Evolutionary conservation across 2,329 filamentous ascomycete species (phyloP), one percentile per base, ranked within the genome.

Genomic region (Leptosphaerulina australis): DNA sequence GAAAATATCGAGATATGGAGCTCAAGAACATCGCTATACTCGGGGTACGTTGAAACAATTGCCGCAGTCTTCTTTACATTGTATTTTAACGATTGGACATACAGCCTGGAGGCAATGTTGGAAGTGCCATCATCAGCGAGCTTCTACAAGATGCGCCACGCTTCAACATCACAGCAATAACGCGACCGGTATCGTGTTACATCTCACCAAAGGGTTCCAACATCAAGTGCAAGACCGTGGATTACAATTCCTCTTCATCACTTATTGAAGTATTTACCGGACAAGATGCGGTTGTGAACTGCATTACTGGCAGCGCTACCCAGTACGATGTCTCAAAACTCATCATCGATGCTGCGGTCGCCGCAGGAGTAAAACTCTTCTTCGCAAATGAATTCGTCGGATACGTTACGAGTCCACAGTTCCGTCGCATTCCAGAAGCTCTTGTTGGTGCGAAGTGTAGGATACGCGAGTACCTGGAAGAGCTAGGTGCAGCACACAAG

Each of bases 241-340:
- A 72, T 47, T 71, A 64, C 48, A 43, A 43, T 1, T 70, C 68
- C 11, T 29, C 62, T 0, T 24, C 48, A 2, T 65, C 67, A 1
- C 62, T 72, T 4, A 51, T 46, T 14, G 55, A 72, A 2, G 79
- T 77, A 1, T 76, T 87, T 22, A 53, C 72, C 11, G 79, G 77
- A 25, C 78, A 84, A 52, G 83, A 86, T 49, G 83, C 80, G 0
- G 69, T 86, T 22, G 69, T 86, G 17, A 70, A 67, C 48, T 74
- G 75, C 14, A 70, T 77, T 2, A 71, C 83, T 18, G 77, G 76
- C 6, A 72, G 73, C n/a, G 68, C 69, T 2, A 72, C 74, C 14
- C 72, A 76, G 18, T 68, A 66, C 50, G 67, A 68, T 1, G 63
- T 78, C 0, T 82, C 83, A 55, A 77, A 75, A 31, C 60, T 64